Percentiles rank a stretch among this genome's conserved stretches.
phyloP scores from a whole-genome alignment of 1,139 yeast species.

The Debaryomyces psychrophilus region DNA sequence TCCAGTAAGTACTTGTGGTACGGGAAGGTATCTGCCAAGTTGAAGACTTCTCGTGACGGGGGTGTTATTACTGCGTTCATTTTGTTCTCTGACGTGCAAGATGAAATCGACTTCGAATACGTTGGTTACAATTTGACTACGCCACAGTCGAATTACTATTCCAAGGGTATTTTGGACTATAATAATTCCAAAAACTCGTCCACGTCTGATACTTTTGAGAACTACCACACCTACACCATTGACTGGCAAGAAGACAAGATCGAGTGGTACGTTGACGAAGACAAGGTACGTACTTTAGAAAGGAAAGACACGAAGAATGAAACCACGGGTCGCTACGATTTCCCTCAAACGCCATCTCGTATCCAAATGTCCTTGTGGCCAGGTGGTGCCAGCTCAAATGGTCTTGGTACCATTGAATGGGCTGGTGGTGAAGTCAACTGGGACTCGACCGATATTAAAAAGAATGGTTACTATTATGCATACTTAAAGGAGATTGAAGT shows the following conservation, averaged over 20 bases:
- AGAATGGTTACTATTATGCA: conserved; percentile 80
- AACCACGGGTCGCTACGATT: conserved; percentile 60
- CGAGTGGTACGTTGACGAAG: conserved; percentile 77
- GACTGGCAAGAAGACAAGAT: conserved; percentile 82
- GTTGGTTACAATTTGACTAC: conserved; percentile 70
- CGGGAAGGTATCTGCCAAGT: conserved; percentile 71
- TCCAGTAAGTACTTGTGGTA: conserved; percentile 85
- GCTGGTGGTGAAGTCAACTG: conserved; percentile 91
- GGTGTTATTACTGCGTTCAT: conserved; percentile 92
- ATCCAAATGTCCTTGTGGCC: conserved; percentile 92
- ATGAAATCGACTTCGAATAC: conserved; percentile 87
- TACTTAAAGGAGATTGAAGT: conserved; percentile 61
- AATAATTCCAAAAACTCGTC: conserved; percentile 56
- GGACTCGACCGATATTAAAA: conserved; percentile 70
- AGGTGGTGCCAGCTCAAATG: conserved; percentile 70
- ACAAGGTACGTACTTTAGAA: conserved; percentile 64
- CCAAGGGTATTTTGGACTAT: conserved; percentile 72
- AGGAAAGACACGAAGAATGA: conserved; percentile 69
- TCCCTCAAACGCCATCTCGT: conserved; percentile 92
- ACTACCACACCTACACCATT: conserved; percentile 75
- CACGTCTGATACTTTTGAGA: conserved; percentile 56
- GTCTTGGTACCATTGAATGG: conserved; percentile 85
- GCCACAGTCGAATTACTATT: conserved; percentile 79
- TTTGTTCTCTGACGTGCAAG: conserved; percentile 81
- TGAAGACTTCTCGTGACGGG: conserved; percentile 71